Conservation (phyloP, 768 basidiomycete genomes). For the Tylopilus felleus region DNA sequence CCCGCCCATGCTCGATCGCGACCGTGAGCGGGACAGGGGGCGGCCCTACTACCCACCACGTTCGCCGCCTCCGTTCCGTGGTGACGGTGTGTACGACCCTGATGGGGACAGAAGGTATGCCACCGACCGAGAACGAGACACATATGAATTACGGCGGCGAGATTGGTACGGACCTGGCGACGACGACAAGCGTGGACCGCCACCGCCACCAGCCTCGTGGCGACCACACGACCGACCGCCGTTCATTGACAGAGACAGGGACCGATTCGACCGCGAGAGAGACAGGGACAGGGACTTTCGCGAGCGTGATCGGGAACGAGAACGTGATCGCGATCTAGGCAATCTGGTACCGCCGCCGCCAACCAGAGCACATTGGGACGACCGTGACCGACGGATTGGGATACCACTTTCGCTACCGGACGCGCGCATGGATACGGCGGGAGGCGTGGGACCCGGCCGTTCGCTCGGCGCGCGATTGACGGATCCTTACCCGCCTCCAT, state of each 20-base stretch:
- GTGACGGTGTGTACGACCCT: conserved; percentile 30
- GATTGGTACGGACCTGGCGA: conserved; percentile 35
- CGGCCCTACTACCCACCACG: conserved; percentile 31
- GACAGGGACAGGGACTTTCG: conserved; percentile 25
- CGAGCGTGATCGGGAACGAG: conserved; percentile 36
- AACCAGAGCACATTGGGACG: conserved; percentile 36
- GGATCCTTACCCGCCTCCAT: conserved; percentile 21
- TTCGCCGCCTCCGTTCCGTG: conserved; percentile 28
- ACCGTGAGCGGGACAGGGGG: conserved; percentile 25
- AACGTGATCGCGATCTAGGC: conserved; percentile 22
- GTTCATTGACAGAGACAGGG: conserved; percentile 32
- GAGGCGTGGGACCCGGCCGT: conserved; percentile 12
- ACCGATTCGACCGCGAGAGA: conserved; percentile 39
- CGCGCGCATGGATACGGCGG: conserved; percentile 16
- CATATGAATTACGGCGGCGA: conserved; percentile 28
- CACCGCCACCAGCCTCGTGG: conserved; percentile 16
- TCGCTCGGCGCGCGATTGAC: conserved; percentile 29
- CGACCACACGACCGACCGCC: conserved; percentile 36
- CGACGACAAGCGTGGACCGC: conserved; percentile 37
- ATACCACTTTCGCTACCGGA: conserved; percentile 22
- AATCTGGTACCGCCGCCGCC: conserved; percentile 14
- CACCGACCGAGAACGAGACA: conserved; percentile 31
- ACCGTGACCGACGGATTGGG: conserved; percentile 37
- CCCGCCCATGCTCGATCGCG: conserved; percentile 37
- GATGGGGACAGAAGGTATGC: conserved; percentile 35